Evolutionary conservation across 495 filamentous ascomycete species (phyloP), one percentile per base, ranked within the genome.

Genomic region (Aspergillus carlsbadensis): DNA sequence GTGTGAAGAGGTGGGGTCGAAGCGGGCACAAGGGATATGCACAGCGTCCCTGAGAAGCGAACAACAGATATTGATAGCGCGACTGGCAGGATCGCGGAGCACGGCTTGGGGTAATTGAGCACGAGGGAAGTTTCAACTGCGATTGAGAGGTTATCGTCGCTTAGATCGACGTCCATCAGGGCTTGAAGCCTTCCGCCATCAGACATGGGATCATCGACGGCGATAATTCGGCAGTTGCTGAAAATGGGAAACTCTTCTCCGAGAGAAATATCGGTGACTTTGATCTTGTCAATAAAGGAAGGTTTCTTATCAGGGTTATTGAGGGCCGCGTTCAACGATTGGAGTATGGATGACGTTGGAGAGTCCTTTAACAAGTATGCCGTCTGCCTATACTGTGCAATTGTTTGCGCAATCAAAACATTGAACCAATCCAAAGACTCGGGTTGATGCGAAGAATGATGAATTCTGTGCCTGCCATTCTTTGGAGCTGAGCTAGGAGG

Each of bases 381-480:
- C 63, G 97, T 95, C 56, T 87, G 85, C 46, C 94, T 82, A 65
- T 98, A 92, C 66, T 98, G 95, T 3, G 95, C 93, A 49, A 98
- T 92, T 0, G 95, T 95, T 75, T 98, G 94, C 6, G 94, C 95
- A 51, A 98, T 86, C 53, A 98, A 79, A 21, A 98, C 94, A 70
- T 98, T 98, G 79, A 98, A 98, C 94, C 94, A 98, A 68, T 98
- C 94, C 60, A 98, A 75, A n/a, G 87, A 91, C 72, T 98, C 94
- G n/a, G 94, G 95, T 70, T 96, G 93, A 68, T 98, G 94, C 37
- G 88, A 89, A 54, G 92, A 78, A 52, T 79, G 76, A 39, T 77
- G 75, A 62, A 78, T 72, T 49, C 73, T 62, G 42, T 77, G 72
- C 17, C 73, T 65, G 52, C 74, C 74, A 72, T 78, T 72, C 64